A percentile compares a stretch with the other conserved stretches of the same genome.
phyloP scores from a whole-genome alignment of 2,329 filamentous ascomycete species.

The Trichoderma atroviride region DNA sequence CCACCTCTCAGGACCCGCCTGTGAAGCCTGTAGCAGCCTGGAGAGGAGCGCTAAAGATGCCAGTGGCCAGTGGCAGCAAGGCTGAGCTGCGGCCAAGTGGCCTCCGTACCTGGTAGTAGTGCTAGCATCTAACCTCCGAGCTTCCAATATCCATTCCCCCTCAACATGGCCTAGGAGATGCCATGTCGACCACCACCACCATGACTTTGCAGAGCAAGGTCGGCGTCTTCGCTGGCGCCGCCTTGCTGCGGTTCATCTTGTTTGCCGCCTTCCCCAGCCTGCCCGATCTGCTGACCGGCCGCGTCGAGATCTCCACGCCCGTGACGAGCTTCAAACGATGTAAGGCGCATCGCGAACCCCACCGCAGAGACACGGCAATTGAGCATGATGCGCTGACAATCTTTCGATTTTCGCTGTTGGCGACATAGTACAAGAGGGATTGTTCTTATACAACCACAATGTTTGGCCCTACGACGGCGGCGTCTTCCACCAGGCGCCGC shows the following conservation, averaged over 20 bases:
- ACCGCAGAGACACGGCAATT: neutral
- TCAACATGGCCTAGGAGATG: constrained; percentile 36
- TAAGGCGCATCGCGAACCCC: constrained; percentile 49
- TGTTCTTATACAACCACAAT: constrained; percentile 95
- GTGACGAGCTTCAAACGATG: constrained; percentile 97
- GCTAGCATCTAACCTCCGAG: neutral
- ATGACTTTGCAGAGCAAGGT: constrained; percentile 48
- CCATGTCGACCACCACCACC: constrained; percentile 42
- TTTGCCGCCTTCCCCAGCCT: constrained; percentile 81
- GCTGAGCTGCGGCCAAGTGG: constrained; percentile 38
- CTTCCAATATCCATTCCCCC: neutral
- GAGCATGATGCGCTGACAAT: constrained; percentile 6
- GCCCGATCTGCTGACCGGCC: constrained; percentile 80
- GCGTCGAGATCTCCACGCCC: constrained; percentile 95
- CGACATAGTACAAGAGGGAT: constrained; percentile 81
- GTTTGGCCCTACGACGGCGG: constrained; percentile 97
- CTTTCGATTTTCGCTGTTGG: neutral
- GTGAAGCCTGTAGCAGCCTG: neutral
- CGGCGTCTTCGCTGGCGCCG: constrained; percentile 72
- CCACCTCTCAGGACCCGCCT: neutral
- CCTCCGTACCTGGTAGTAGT: constrained; percentile 28
- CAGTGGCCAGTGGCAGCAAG: constrained; percentile 3
- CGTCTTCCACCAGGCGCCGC: constrained; percentile 77
- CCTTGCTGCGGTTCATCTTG: constrained; percentile 76
- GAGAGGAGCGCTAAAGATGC: neutral